Evolutionary conservation across 2,329 filamentous ascomycete genomes (phyloP), one percentile per base, ranked within the genome.

Genomic region (Decorospora gaudefroyi): DNA sequence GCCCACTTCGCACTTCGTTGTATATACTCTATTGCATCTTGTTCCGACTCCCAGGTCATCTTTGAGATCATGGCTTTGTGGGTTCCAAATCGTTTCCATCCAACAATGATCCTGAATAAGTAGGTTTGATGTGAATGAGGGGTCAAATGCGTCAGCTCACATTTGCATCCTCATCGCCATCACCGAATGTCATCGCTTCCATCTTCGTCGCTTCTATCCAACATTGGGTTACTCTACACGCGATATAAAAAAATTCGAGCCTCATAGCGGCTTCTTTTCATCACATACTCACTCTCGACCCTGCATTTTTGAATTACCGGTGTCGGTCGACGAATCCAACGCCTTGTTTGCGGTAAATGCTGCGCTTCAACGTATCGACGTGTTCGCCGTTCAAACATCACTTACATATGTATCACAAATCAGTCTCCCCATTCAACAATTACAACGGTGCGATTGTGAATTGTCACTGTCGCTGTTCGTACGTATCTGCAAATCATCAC

Each of bases 371-470:
- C 10, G 10, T 12, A 18, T 38, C 18, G 34, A 30, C 40, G 28
- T 49, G 53, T 47, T 51, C 36, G 37, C 16, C 13, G 4, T 23
- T 26, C 47, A 54, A 51, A 46, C 40, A 46, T 26, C 23, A 11
- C n/a, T 22, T 10, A 26, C 1, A 18, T 8, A 9, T 11, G n/a
- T n/a, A 39, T 35, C 29, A 47, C 37, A 27, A 12, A 12, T 15
- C 7, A 6, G 7, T 25, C 11, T 2, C 12, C 13, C 33, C 21
- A 28, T 25, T 31, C 23, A 29, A 38, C 4, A 9, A 15, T 16
- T 9, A 15, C 25, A 13, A 23, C 27, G 9, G 23, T 25, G 10
- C 19, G 21, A 13, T 18, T n/a, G 21, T 51, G 43, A 42, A 42
- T 28, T 13, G n/a, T 10, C 7, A n/a, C n/a, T n/a, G n/a, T n/a